Evolutionary conservation across 2,329 filamentous ascomycete genomes (phyloP), one percentile per base, ranked within the genome.

Genomic region (Aspergillus sclerotialis): DNA sequence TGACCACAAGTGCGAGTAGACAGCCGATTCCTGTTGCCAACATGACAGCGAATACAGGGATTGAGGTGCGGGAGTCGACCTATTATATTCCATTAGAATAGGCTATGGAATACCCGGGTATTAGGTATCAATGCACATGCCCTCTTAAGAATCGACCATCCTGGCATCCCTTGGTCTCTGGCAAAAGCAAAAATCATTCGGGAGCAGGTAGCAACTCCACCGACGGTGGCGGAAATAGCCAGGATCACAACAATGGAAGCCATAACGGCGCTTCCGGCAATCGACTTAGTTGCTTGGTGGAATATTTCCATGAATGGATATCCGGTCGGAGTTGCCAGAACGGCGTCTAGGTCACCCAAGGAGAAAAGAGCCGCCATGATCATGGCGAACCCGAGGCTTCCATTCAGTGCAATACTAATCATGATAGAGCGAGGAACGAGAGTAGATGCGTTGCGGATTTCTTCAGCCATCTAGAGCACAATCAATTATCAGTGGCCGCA

Each of bases 1-100:
- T 64, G 49, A 71, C 72, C 53, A 75, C 72, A 14, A 72, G 52
- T 1, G 61, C 61, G 10, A 72, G 49, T 4, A 71, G 51, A 2
- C 44, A 39, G 19, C 46, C 48, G 39, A 62, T 41, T 7, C 40
- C 27, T 7, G 53, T 43, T 10, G 56, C 53, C 4, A 52, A 19
- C 2, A 51, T 19, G 13, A 59, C 42, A 4, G 54, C 42, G 14
- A 48, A 53, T 3, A 48, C 36, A 2, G 56, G 54, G 19, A 60
- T 23, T 10, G 48, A n/a, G n/a, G n/a, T 39, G 9, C 33, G 28
- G n/a, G 33, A 32, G 5, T 35, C 38, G 11, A 27, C 26, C 33
- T 30, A 33, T n/a, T 6, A 23, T 21, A 8, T 34, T 25, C 30
- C 27, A 16, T 32, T 10, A 17, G 10, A 19, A 3, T 3, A 15